phyloP scores from a whole-genome alignment of 31 red algal genomes.

The Odonthalia washingtoniensis region DNA sequence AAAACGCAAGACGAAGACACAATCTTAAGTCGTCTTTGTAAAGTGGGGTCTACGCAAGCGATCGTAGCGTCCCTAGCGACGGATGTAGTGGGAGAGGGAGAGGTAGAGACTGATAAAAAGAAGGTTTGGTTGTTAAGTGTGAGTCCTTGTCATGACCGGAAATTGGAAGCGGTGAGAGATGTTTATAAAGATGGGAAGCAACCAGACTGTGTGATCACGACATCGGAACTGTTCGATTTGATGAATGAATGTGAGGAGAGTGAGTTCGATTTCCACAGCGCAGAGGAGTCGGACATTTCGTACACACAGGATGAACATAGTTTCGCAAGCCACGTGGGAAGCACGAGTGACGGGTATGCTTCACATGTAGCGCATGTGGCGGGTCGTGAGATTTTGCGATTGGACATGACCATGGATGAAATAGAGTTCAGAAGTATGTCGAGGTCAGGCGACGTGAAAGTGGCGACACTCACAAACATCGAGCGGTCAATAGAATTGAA shows the following conservation, averaged over 20 bases:
- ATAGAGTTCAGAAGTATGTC: slow-evolving; percentile 50
- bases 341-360: slow-evolving; percentile 73
- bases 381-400: slow-evolving; percentile 53
- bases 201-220: slow-evolving; percentile 68
- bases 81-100: slow-evolving; percentile 39
- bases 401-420: slow-evolving; percentile 29
- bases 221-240: slow-evolving; percentile 68
- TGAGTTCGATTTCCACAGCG: slow-evolving; percentile 37
- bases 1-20: slow-evolving; percentile 67
- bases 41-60: slow-evolving; percentile 67
- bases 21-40: slow-evolving; percentile 48
- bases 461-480: slow-evolving; percentile 27
- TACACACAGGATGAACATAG: background rate
- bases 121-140: slow-evolving; percentile 58
- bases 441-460: slow-evolving; percentile 56
- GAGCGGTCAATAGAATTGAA: slow-evolving; percentile 43
- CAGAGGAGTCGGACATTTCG: slow-evolving; percentile 7
- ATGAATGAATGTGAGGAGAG: slow-evolving; percentile 13
- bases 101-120: slow-evolving; percentile 9
- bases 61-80: slow-evolving; percentile 54
- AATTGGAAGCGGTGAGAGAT: slow-evolving; percentile 71
- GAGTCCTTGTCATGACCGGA: slow-evolving; percentile 86
- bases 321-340: slow-evolving; percentile 62
- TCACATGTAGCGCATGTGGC: slow-evolving; percentile 65
- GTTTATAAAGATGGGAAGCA: slow-evolving; percentile 2